Base-by-base conservation (phyloP, 371 early-diverging fungal species). In the Dichotomocladium elegans region DNA sequence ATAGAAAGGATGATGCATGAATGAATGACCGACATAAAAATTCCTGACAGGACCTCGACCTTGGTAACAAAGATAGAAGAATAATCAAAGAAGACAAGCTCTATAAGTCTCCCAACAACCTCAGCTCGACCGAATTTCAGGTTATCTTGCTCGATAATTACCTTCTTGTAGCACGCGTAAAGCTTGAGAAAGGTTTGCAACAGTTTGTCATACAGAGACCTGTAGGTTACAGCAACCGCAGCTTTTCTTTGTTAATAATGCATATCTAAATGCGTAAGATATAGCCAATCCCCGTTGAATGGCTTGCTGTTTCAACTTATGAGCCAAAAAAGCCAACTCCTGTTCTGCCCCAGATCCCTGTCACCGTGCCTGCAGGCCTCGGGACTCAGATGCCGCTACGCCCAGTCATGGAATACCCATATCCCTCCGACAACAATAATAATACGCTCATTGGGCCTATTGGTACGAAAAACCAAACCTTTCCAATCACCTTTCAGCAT, bases 141-240 rank as follows among this genome's bases (percentile, higher is more conserved):
- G 81, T 94, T 17, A 88, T 93, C 57, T 63, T 95, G 41, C 88
- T 96, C 48, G 97, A 96, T 61, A 91, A 96, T 68, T 78, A 81
- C 40, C 68, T 96, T 14, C 66, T 95, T 12, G 66, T 95, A 64
- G 82, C 92, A 48, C 88, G 87, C 61, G 77, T 82, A 27, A 64
- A 63, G 12, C 47, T 55, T 27, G 52, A 60, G 26, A 47, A 64
- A 41, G 55, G 54, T 28, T 37, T 58, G 9, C 64, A 66, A 43
- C 49, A 53, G 26, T 71, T 71, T 49, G 58, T 51, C 26, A 60
- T 63, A 6, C 60, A 61, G 22, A 54, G 61, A 53, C 56, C 52
- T 43, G 67, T 68, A 63, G 15, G 6, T 26, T 6, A 17, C 22
- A 34, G 19, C 19, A 2, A 31, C 21, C 5, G 9, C 12, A 51